Evolutionary conservation across 2,329 filamentous ascomycete genomes (phyloP).

Genomic region (Phyllosticta ampelicida): DNA sequence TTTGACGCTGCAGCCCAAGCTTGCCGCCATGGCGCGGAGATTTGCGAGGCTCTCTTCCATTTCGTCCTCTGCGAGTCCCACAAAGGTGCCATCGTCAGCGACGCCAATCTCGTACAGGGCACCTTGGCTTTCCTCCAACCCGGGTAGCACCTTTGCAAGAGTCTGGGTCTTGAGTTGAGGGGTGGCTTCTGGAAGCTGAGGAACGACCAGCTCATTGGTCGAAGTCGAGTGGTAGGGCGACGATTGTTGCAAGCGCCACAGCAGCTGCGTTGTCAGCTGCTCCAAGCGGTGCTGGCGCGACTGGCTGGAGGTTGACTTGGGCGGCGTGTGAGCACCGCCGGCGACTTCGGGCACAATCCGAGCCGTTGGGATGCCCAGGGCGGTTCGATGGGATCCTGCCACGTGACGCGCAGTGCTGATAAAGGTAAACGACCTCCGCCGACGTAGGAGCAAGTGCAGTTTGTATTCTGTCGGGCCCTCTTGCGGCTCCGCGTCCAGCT

Average conservation of each 20-base stretch:
- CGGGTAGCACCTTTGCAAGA: conserved; percentile 50
- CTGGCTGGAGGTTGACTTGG: conserved; percentile 47
- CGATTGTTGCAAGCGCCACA: conserved; percentile 93
- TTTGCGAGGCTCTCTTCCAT: conserved; percentile 84
- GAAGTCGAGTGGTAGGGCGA: conserved; percentile 81
- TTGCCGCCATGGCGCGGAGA: conserved; percentile 81
- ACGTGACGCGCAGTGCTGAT: conserved; percentile 54
- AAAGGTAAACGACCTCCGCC: conserved; percentile 60
- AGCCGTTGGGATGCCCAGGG: conserved; percentile 22
- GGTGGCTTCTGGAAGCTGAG: conserved; percentile 57
- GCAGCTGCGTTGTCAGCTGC: conserved; percentile 84
- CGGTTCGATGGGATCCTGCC: conserved; percentile 42
- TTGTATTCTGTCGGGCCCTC: conserved; percentile 96
- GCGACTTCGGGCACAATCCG: conserved; percentile 23
- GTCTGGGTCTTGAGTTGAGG: conserved; percentile 49
- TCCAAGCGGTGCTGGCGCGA: conserved; percentile 75
- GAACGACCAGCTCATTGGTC: conserved; percentile 62
- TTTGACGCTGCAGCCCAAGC: conserved; percentile 75
- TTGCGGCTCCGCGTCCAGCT: conserved; percentile 81
- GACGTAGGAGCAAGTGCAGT: conserved; percentile 73
- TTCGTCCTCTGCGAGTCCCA: conserved; percentile 82
- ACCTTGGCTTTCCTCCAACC: conserved; percentile 84
- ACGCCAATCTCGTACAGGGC: conserved; percentile 96
- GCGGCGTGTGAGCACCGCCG: conserved; percentile 30
- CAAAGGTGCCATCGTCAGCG: conserved; percentile 82